Conservation (phyloP, 148 eudicot genomes). For the Chenopodium quinoa region DNA sequence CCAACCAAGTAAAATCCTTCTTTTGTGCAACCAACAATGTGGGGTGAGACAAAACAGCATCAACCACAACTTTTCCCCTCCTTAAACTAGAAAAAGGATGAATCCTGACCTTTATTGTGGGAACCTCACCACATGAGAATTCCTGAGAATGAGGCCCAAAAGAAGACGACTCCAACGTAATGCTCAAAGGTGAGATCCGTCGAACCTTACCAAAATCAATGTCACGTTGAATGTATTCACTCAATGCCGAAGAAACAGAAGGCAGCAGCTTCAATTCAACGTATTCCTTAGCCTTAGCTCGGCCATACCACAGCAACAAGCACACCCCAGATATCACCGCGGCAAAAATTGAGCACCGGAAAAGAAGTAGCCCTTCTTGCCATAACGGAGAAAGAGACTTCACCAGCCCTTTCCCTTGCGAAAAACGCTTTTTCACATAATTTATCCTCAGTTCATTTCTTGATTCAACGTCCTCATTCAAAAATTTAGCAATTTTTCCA, state of each 20-base stretch:
- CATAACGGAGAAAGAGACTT: constrained; percentile 60
- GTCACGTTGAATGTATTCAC: constrained; percentile 79
- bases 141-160: constrained; percentile 88
- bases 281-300: constrained; percentile 68
- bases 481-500: constrained; percentile 63
- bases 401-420: constrained; percentile 49
- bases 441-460: constrained; percentile 60
- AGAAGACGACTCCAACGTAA: constrained; percentile 89
- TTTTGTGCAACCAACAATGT: constrained; percentile 81
- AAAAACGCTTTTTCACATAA: constrained; percentile 61
- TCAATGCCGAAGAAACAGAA: constrained; percentile 69
- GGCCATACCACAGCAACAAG: constrained; percentile 82
- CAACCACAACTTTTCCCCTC: constrained; percentile 87
- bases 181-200: constrained; percentile 80
- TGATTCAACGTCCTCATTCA: constrained; percentile 51
- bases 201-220: constrained; percentile 88
- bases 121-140: constrained; percentile 91
- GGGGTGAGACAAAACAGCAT: constrained; percentile 84
- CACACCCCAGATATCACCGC: constrained; percentile 89
- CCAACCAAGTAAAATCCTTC: constrained; percentile 91
- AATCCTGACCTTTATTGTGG: constrained; percentile 67
- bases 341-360: constrained; percentile 77
- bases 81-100: constrained; percentile 83
- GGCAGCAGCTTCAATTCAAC: constrained; percentile 78
- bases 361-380: constrained; percentile 80